These are phyloP conservation scores for Aspergillus uvarum DNA, from an alignment of 2,329 filamentous ascomycete species.

Conservation along the genomic window DNA sequence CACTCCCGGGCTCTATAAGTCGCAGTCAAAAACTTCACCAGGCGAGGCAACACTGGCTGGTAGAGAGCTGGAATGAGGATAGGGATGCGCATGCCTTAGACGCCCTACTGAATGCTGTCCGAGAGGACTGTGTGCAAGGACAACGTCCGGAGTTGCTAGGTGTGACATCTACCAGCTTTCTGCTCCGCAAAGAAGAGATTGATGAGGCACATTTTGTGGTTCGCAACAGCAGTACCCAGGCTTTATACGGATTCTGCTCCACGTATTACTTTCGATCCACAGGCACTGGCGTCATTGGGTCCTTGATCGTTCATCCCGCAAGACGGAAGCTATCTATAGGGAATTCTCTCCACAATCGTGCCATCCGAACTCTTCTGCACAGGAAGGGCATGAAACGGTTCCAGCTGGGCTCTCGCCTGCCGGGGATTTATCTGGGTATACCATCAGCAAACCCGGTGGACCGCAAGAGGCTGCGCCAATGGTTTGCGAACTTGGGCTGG, in stretches of 20 bases:
- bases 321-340: constrained; percentile 89
- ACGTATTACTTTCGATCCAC: constrained; percentile 76
- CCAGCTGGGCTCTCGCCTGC: constrained; percentile 77
- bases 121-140: constrained; percentile 60
- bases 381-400: constrained; percentile 72
- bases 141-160: constrained; percentile 68
- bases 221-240: constrained; percentile 86
- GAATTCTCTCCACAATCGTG: constrained; percentile 81
- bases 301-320: constrained; percentile 83
- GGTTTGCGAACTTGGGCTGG: constrained; percentile 92
- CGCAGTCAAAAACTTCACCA: constrained; percentile 86
- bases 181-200: constrained; percentile 67
- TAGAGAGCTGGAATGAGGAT: constrained; percentile 80
- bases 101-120: constrained; percentile 69
- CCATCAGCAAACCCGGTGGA: constrained; percentile 65
- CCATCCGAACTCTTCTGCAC: constrained; percentile 72
- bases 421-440: constrained; percentile 83
- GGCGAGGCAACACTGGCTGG: constrained; percentile 91
- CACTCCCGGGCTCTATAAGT: constrained; percentile 69
- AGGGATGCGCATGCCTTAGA: constrained; percentile 73
- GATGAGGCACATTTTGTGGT: constrained; percentile 88
- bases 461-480: constrained; percentile 63
- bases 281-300: constrained; percentile 73
- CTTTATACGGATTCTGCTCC: constrained; percentile 86
- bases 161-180: constrained; percentile 72